These are phyloP conservation scores for Colletotrichum eremochloae DNA, from an alignment of 2,329 filamentous ascomycete genomes.

Conservation along the genomic window DNA sequence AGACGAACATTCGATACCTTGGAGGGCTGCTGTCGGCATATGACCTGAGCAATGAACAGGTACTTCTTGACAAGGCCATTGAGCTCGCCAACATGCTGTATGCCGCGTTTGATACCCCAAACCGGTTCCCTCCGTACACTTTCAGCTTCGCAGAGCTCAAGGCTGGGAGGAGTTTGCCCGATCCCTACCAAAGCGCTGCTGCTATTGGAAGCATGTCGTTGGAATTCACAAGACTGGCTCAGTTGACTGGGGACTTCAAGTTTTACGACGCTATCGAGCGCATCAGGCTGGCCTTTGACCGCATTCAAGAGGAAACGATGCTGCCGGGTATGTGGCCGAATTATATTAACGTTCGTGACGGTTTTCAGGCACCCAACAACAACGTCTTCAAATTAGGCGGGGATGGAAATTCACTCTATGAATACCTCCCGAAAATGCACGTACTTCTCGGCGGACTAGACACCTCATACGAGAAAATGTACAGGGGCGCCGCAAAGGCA, in stretches of 20 bases:
- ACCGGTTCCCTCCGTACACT: conserved; percentile 68
- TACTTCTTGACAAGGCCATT: conserved; percentile 71
- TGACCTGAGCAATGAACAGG: conserved; percentile 70
- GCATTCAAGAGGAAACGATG: conserved; percentile 73
- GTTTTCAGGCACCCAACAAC: conserved; percentile 51
- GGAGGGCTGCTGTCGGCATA: conserved; percentile 79
- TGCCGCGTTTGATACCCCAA: conserved; percentile 76
- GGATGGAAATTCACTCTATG: conserved; percentile 58
- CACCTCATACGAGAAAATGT: conserved; percentile 68
- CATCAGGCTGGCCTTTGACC: conserved; percentile 76
- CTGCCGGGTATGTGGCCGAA: conserved; percentile 83
- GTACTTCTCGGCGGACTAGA: conserved; percentile 70
- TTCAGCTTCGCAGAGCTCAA: conserved; percentile 41
- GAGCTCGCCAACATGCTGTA: conserved; percentile 76
- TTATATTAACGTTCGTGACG: conserved; percentile 69
- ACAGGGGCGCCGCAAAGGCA: conserved; percentile 67
- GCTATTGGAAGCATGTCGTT: conserved; percentile 75
- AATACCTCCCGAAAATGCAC: conserved; percentile 60
- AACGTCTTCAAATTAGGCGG: conserved; percentile 55
- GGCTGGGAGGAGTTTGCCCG: conserved; percentile 32
- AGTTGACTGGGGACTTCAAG: conserved; percentile 78
- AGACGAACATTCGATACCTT: conserved; percentile 79
- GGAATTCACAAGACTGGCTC: conserved; percentile 80
- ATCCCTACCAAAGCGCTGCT: conserved; percentile 56
- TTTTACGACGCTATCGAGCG: conserved; percentile 80